These are phyloP conservation scores for Syncephalis plumigaleata DNA, from an alignment of 371 early-diverging fungal species.

Conservation along the genomic window DNA sequence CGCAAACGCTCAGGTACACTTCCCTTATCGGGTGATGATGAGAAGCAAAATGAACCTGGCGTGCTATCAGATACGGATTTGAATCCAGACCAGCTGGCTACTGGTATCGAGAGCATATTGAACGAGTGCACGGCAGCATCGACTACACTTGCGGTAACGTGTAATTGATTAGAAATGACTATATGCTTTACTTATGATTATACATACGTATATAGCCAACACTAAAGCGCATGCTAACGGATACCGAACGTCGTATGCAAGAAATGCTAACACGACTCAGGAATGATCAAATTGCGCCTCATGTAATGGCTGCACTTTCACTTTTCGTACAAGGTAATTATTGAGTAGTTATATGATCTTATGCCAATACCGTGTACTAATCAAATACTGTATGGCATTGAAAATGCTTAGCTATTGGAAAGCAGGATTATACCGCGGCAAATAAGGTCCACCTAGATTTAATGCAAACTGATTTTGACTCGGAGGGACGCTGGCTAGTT, in stretches of 20 bases:
- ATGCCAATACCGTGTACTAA: no score
- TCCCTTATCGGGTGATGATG: neutral
- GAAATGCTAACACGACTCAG: conserved; percentile 25
- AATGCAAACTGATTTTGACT: conserved; percentile 40
- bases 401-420: conserved; percentile 13
- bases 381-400: no score
- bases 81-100: no score
- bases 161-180: no score
- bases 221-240: conserved; percentile 34
- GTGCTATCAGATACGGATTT: no score
- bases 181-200: neutral
- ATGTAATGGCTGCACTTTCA: no score
- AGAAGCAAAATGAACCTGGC: neutral
- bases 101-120: no score
- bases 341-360: no score
- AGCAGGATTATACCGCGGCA: conserved; percentile 20
- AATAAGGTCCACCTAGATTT: conserved; percentile 32
- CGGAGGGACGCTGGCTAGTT: conserved; percentile 40
- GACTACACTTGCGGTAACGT: no score
- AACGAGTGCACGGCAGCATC: no score
- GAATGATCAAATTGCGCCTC: conserved; percentile 5
- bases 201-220: conserved; percentile 18
- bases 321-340: no score
- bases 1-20: neutral
- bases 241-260: conserved; percentile 31